phyloP scores from a whole-genome alignment of 352 stramenopile species.

The Phytopythium litorale region DNA sequence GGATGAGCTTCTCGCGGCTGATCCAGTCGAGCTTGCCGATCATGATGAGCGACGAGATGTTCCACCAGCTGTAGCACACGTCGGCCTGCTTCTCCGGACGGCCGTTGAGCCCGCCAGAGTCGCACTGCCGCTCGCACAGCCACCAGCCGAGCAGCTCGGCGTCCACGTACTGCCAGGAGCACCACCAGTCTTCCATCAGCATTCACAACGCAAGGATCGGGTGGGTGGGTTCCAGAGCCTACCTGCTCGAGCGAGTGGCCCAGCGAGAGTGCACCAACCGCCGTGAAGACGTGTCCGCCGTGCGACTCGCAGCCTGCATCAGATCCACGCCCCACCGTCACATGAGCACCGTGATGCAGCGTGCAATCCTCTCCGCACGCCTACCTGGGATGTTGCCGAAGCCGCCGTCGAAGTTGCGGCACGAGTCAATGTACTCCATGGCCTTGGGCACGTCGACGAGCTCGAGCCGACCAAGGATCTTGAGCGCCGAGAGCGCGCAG shows the following conservation, averaged over 20 bases:
- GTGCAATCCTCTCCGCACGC: not conserved
- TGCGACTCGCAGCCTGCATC: conserved; percentile 94
- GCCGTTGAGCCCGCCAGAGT: conserved; percentile 94
- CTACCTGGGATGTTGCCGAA: conserved; percentile 78
- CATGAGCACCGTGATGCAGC: conserved; percentile 1
- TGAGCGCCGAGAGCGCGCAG: conserved; percentile 94
- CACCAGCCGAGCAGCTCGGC: conserved; percentile 94
- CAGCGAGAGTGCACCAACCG: conserved; percentile 94
- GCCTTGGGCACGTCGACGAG: conserved; percentile 88
- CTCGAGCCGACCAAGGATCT: conserved; percentile 89
- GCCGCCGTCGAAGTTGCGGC: conserved; percentile 97
- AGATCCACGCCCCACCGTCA: not conserved
- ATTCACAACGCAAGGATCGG: not conserved
- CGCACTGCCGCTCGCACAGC: conserved; percentile 97
- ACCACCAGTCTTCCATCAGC: not conserved
- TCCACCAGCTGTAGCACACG: conserved; percentile 99
- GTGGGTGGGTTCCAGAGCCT: not conserved
- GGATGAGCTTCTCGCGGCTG: conserved; percentile 89
- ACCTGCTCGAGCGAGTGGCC: conserved; percentile 53
- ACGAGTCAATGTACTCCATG: conserved; percentile 92
- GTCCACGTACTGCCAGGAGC: conserved; percentile 55
- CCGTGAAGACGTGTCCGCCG: conserved; percentile 97
- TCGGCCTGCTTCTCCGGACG: conserved; percentile 99
- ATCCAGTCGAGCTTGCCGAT: conserved; percentile 95
- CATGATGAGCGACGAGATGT: conserved; percentile 96